A percentile compares a stretch with the other conserved stretches of the same genome.
Evolutionary conservation across 1,284 basidiomycete species (phyloP).

Genomic region (Polyporus tsugae): DNA sequence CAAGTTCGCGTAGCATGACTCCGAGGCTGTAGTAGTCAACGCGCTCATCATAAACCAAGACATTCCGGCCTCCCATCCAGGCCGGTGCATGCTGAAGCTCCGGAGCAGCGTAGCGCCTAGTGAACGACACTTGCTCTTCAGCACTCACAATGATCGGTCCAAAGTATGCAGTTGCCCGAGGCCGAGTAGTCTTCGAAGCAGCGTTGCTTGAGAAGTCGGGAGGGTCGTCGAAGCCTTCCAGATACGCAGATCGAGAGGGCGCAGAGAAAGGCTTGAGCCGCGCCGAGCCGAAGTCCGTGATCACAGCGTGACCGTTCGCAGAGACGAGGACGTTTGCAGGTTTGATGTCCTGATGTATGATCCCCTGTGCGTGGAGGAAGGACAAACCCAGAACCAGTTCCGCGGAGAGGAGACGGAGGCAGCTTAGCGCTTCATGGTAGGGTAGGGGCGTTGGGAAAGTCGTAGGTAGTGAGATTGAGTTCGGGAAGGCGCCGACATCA

Average conservation of each 20-base stretch:
- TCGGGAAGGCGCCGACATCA: slow-evolving; percentile 3
- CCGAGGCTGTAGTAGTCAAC: slow-evolving; percentile 35
- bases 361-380: slow-evolving; percentile 46
- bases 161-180: slow-evolving; percentile 10
- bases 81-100: slow-evolving; percentile 29
- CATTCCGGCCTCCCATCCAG: slow-evolving; percentile 19
- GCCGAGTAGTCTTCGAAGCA: background rate
- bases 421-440: slow-evolving; percentile 19
- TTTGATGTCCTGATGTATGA: slow-evolving; percentile 75
- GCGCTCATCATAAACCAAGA: slow-evolving; percentile 33
- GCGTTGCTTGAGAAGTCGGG: slow-evolving; percentile 18
- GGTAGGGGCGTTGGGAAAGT: slow-evolving; percentile 25
- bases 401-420: slow-evolving; percentile 29
- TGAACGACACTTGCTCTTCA: slow-evolving; percentile 34
- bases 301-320: slow-evolving; percentile 55
- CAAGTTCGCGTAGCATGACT: slow-evolving; percentile 32
- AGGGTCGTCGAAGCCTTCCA: background rate
- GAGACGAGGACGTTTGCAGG: slow-evolving; percentile 71
- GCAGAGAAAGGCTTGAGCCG: slow-evolving; percentile 36
- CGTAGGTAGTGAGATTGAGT: slow-evolving; percentile 25
- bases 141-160: slow-evolving; percentile 27
- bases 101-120: slow-evolving; percentile 34
- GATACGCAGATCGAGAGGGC: background rate
- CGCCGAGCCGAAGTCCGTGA: slow-evolving; percentile 67
- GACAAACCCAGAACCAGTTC: slow-evolving; percentile 29